Evolutionary conservation across 805 yeast genomes (phyloP).

Genomic region (Candida suzukii): DNA sequence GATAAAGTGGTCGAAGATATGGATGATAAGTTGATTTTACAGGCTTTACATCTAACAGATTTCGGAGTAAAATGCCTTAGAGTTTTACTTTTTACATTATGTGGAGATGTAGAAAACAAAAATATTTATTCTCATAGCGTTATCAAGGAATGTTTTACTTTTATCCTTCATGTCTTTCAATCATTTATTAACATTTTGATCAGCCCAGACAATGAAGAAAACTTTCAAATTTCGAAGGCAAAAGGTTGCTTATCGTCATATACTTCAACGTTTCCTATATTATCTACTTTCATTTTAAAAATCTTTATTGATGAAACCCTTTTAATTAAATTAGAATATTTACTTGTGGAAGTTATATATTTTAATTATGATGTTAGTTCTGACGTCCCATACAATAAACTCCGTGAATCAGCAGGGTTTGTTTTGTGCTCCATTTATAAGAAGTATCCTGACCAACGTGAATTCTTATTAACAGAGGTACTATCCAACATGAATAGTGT

Average conservation of each 20-base stretch:
- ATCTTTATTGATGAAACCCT: conserved; percentile 38
- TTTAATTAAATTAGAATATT: conserved; percentile 54
- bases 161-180: conserved; percentile 23
- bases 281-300: conserved; percentile 9
- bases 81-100: conserved; percentile 33
- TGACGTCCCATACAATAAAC: conserved; percentile 13
- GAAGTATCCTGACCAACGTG: conserved; percentile 42
- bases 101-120: conserved; percentile 33
- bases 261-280: conserved; percentile 1
- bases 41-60: background rate
- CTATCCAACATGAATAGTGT: conserved; percentile 42
- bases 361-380: conserved; percentile 16
- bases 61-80: conserved; percentile 5
- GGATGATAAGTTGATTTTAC: too few relatives aligned
- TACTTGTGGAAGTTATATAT: conserved; percentile 36
- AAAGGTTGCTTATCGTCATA: background rate
- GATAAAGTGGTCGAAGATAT: background rate
- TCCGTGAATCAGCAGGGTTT: conserved; percentile 23
- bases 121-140: conserved; percentile 39
- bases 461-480: conserved; percentile 55
- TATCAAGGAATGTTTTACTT: conserved; percentile 32
- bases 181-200: background rate
- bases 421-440: conserved; percentile 32
- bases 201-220: background rate
- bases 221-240: background rate